These are phyloP conservation scores for Microcyclospora pomicola DNA, from an alignment of 2,329 filamentous ascomycete species.

Conservation along the genomic window DNA sequence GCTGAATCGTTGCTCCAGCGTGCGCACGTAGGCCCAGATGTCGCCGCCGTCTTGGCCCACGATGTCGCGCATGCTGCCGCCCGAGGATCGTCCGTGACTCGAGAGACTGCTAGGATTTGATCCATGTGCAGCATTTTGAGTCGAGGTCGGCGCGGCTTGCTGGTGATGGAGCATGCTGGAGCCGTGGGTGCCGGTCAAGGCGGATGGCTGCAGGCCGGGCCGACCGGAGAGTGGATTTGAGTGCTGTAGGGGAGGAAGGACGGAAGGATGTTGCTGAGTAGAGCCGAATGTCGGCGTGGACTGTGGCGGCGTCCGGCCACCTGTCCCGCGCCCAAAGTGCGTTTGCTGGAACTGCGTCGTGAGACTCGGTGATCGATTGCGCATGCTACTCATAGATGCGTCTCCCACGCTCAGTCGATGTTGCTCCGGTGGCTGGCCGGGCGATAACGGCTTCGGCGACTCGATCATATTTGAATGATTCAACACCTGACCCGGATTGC, in stretches of 20 bases:
- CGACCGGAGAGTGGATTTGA: slow-evolving; percentile 14
- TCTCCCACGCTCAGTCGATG: slow-evolving; percentile 41
- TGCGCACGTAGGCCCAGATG: slow-evolving; percentile 59
- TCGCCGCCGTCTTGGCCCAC: slow-evolving; percentile 42
- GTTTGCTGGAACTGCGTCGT: slow-evolving; percentile 53
- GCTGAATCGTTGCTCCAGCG: slow-evolving; percentile 44
- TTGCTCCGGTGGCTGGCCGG: slow-evolving; percentile 37
- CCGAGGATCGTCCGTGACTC: slow-evolving; percentile 41
- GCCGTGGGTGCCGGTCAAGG: slow-evolving; percentile 10
- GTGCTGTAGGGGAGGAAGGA: slow-evolving; percentile 26
- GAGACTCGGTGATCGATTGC: slow-evolving; percentile 53
- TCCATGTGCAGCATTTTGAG: slow-evolving; percentile 6
- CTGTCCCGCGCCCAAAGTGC: slow-evolving; percentile 45
- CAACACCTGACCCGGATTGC: slow-evolving; percentile 45
- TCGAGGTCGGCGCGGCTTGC: slow-evolving; percentile 11
- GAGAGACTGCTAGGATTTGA: slow-evolving; percentile 39
- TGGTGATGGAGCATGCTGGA: slow-evolving; percentile 30
- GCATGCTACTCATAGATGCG: slow-evolving; percentile 22
- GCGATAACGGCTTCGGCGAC: slow-evolving; percentile 72
- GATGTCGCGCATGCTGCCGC: slow-evolving; percentile 52
- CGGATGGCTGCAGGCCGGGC: slow-evolving; percentile 7
- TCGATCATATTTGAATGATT: slow-evolving; percentile 60
- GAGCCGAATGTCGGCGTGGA: slow-evolving; percentile 30
- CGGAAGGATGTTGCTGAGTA: slow-evolving; percentile 16
- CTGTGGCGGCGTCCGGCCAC: slow-evolving; percentile 40